Base-by-base conservation (phyloP, 495 filamentous ascomycete species). In the Neurospora sublineolata region DNA sequence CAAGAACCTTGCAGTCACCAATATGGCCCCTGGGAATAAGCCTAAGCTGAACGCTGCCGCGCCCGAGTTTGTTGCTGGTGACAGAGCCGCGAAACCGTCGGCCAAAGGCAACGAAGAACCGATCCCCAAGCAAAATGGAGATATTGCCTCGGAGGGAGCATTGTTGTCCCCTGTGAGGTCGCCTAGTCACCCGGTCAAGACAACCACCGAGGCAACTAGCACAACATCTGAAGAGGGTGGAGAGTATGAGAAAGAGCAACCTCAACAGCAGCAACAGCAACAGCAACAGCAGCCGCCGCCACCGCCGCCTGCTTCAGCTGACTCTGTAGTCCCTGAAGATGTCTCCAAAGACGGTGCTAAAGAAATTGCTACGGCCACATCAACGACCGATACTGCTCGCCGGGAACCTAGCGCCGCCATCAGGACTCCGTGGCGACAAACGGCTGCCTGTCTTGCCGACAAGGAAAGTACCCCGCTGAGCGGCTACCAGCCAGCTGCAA, bases 391-490 rank as follows among this genome's bases (percentile, higher is more conserved):
- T 46, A 76, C 71, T 70, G 73, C 18, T 73, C 84, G 76, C 36
- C 84, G 79, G 78, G 84, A 83, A 58, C 78, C 85, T 1, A 85
- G 84, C 67, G 76, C 81, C 11, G 87, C 83, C 20, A 87, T 90
- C 64, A 90, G 89, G 87, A 86, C 86, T 33, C 87, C 89, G 12
- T 93, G 91, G 91, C 87, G 91, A 69, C 89, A 89, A 67, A 87
- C 87, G 16, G 75, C 83, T 20, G 82, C 83, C 39, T 73, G 81
- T 4, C 84, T 86, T 58, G 81, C 84, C 1, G 85, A 82, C 40
- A 83, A 80, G 68, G 88, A 86, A 69, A 76, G 78, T n/a, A 79
- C 82, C 6, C 79, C 80, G 30, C 72, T 83, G 75, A 88, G 86
- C 70, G 86, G 86, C 6, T 89, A 90, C 71, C 87, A 89, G 76